Evolutionary conservation across 192 early-diverging fungal genomes (phyloP), one percentile per base, ranked within the genome.

Genomic region (Funneliformis mosseae): DNA sequence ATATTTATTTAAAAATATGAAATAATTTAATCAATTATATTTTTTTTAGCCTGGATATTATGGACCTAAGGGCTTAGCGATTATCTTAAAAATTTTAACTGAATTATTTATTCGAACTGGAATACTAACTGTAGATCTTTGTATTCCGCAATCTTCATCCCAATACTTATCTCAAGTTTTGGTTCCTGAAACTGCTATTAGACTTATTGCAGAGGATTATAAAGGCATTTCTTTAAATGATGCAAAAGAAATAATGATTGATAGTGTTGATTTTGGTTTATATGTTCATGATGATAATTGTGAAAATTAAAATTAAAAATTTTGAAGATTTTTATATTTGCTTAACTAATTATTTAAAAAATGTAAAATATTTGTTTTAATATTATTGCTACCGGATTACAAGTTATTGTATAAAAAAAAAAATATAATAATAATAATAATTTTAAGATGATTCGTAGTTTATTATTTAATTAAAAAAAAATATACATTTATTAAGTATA

Each of bases 1-100:
- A n/a, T n/a, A n/a, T n/a, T n/a, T n/a, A n/a, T n/a, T n/a, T n/a
- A n/a, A n/a, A n/a, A n/a, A n/a, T n/a, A n/a, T n/a, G n/a, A n/a
- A n/a, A n/a, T n/a, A n/a, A n/a, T n/a, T n/a, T n/a, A n/a, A n/a
- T n/a, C n/a, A n/a, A n/a, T n/a, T n/a, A n/a, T n/a, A n/a, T n/a
- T n/a, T n/a, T n/a, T n/a, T n/a, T n/a, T n/a, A n/a, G n/a, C n/a
- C 89, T 33, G 87, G 87, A 14, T 88, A 90, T 38, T 90, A 90
- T 82, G 87, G 89, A 4, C 79, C 86, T 1, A 85, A 85, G 59
- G 89, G 87, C 0, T 76, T 85, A 10, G 79, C 74, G 1, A 66
- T 79, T n/a, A 80, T 90, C 8, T 72, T 80, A 23, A 80, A 62
- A 78, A 81, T 8, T 74, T n/a, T 90, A 16, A 81, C 55, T 0